Evolutionary conservation across 345 rosid genomes (phyloP).

Genomic region (Murraya koenigii): DNA sequence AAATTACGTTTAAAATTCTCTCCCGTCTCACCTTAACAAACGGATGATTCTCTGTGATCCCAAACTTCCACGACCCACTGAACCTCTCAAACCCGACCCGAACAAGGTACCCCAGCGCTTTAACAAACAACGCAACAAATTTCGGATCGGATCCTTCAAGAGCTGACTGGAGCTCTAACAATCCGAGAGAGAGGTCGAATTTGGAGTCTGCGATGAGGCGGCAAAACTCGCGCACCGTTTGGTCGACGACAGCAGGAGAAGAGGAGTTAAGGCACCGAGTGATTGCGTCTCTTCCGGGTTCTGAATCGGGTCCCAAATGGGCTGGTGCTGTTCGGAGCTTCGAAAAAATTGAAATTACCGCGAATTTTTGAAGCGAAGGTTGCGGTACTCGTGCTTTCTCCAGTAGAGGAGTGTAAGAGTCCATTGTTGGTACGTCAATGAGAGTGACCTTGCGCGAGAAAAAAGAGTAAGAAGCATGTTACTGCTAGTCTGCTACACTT

Average conservation of each 20-base stretch:
- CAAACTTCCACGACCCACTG: slow-evolving; percentile 49
- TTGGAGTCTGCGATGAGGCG: slow-evolving; percentile 62
- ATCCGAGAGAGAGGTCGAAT: slow-evolving; percentile 49
- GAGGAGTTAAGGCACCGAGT: slow-evolving; percentile 61
- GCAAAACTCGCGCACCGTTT: slow-evolving; percentile 86
- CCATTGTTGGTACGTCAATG: slow-evolving; percentile 35
- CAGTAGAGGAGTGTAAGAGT: slow-evolving; percentile 54
- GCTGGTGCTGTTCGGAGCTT: slow-evolving; percentile 67
- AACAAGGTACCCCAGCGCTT: slow-evolving; percentile 63
- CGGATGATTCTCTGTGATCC: slow-evolving; percentile 63
- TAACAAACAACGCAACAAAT: slow-evolving; percentile 52
- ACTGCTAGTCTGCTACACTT: too few relatives aligned
- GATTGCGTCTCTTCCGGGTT: slow-evolving; percentile 60
- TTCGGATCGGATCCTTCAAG: slow-evolving; percentile 71
- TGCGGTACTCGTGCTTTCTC: slow-evolving; percentile 75
- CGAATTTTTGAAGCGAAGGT: slow-evolving; percentile 77
- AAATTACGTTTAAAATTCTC: neutral
- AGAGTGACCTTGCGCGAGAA: neutral
- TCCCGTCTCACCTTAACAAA: slow-evolving; percentile 56
- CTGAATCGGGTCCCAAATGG: slow-evolving; percentile 52
- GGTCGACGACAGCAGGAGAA: slow-evolving; percentile 76
- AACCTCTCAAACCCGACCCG: slow-evolving; percentile 50
- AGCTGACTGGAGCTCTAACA: slow-evolving; percentile 84
- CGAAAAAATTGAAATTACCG: slow-evolving; percentile 73
- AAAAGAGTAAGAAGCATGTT: too few relatives aligned